These are phyloP conservation scores for apple (Malus domestica) DNA, from an alignment of 306 rosid genomes.

Conservation along the genomic window ASM211411v1 NC_041790.1:14554501-14555000, in stretches of 20 bases:
- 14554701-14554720: not conserved
- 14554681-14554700: not conserved
- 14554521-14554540: slow-evolving; percentile 58
- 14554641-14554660: slow-evolving; percentile 87
- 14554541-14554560: slow-evolving; percentile 97
- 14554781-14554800: slow-evolving; percentile 98
- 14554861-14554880: slow-evolving; percentile 99
- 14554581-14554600: slow-evolving; percentile 97
- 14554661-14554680: slow-evolving; percentile 55
- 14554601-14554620: slow-evolving; percentile 91
- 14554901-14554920: slow-evolving; percentile 63
- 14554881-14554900: slow-evolving; percentile 85
- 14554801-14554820: slow-evolving; percentile 91
- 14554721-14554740: not conserved
- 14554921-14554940: not conserved
- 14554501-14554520: not conserved
- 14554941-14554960: not conserved
- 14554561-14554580: slow-evolving; percentile 99
- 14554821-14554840: slow-evolving; percentile 96
- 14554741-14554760: slow-evolving; percentile 4
- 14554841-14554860: slow-evolving; percentile 96
- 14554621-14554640: slow-evolving; percentile 98
- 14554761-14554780: slow-evolving; percentile 4
- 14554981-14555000: not conserved
- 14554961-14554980: not conserved